Conservation (phyloP, 1,284 basidiomycete genomes). For the Austroboletus novae-zelandiae region DNA sequence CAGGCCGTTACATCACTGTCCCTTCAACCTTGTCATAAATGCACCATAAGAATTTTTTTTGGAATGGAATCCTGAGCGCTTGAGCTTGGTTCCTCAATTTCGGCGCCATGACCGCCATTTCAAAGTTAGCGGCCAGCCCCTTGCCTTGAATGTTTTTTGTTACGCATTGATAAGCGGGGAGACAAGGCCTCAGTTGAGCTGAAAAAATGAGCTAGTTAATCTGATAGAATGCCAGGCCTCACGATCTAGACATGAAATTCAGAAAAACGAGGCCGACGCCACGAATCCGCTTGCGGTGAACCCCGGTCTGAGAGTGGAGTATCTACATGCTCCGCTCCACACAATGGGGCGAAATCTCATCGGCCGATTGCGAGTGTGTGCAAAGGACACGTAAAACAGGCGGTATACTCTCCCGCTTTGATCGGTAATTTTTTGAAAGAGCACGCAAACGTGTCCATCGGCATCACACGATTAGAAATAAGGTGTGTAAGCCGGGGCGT, state of each 20-base stretch:
- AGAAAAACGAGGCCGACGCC: not conserved
- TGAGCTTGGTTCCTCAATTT: not conserved
- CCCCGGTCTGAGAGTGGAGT: not conserved
- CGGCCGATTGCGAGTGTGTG: not conserved
- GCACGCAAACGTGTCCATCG: not conserved
- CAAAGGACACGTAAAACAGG: constrained; percentile 9
- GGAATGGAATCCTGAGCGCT: not conserved
- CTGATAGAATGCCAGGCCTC: constrained; percentile 1
- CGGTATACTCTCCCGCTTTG: not conserved
- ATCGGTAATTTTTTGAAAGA: constrained; percentile 4
- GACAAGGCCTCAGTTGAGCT: constrained; percentile 1
- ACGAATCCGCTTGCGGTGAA: not conserved
- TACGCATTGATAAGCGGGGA: not conserved
- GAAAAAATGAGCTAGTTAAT: not conserved
- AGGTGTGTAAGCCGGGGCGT: not conserved
- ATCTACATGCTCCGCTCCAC: constrained; percentile 14
- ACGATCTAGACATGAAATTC: not conserved
- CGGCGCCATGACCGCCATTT: not conserved
- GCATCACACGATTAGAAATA: not conserved
- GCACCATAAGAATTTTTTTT: not conserved
- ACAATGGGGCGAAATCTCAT: constrained; percentile 7
- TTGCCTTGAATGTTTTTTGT: not conserved
- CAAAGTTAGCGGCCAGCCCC: not conserved
- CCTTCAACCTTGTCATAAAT: constrained; percentile 1
- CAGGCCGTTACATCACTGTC: constrained; percentile 3